These are phyloP conservation scores for Tricholoma hemisulphureum DNA, from an alignment of 768 basidiomycete species.

Conservation along the genomic window DNA sequence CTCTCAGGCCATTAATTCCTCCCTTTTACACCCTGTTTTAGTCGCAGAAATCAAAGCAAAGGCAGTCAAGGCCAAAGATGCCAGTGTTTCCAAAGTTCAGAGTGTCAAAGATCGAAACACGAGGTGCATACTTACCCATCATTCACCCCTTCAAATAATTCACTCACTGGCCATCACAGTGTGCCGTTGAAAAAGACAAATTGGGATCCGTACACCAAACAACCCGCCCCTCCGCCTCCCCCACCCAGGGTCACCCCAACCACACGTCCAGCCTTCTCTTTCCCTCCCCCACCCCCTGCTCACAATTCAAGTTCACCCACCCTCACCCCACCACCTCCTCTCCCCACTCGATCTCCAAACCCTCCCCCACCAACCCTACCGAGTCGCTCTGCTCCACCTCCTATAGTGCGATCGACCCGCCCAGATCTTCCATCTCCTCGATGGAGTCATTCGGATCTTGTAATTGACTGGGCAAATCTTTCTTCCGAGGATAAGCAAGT, in stretches of 20 bases:
- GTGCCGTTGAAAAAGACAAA: slow-evolving; percentile 58
- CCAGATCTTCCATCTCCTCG: slow-evolving; percentile 21
- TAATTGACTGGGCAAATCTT: slow-evolving; percentile 70
- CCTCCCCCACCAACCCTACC: slow-evolving; percentile 24
- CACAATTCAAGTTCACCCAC: slow-evolving; percentile 16
- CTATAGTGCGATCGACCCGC: slow-evolving; percentile 31
- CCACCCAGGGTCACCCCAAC: slow-evolving; percentile 36
- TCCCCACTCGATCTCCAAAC: slow-evolving; percentile 15
- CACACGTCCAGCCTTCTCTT: slow-evolving; percentile 27
- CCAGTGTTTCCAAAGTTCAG: slow-evolving; percentile 48
- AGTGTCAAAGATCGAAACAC: slow-evolving; percentile 56
- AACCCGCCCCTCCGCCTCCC: slow-evolving; percentile 50
- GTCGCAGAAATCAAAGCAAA: slow-evolving; percentile 68
- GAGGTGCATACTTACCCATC: slow-evolving; percentile 38
- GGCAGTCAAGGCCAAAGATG: slow-evolving; percentile 61
- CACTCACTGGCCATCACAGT: no score
- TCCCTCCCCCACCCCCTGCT: slow-evolving; percentile 22
- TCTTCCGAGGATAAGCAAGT: slow-evolving; percentile 63
- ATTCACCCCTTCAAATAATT: no score
- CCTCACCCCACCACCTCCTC: slow-evolving; percentile 19
- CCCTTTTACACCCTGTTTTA: slow-evolving; percentile 20
- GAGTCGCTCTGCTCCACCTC: slow-evolving; percentile 28
- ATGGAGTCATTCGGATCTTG: slow-evolving; percentile 12
- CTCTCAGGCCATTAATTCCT: slow-evolving; percentile 4
- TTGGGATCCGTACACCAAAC: slow-evolving; percentile 61